Evolutionary conservation across 805 yeast species (phyloP), one percentile per base, ranked within the genome.

Genomic region (Kodamaea restingae): DNA sequence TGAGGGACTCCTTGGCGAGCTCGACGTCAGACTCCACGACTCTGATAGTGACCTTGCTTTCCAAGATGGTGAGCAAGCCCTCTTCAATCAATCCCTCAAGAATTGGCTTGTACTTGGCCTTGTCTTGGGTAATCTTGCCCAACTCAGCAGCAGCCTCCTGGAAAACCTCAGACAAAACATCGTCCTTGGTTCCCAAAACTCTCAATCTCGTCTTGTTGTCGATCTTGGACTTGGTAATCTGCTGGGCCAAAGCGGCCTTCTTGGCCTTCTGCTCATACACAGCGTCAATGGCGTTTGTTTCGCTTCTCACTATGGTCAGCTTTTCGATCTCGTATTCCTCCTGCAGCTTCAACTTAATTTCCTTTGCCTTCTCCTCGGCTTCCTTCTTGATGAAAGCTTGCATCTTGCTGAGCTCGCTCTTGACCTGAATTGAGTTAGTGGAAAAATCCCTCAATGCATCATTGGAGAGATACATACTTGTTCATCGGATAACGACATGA

Each of bases 311-410:
- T 57, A 93, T 81, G 42, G 88, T 80, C 15, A 96, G 91, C 74
- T 93, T 93, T 63, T 93, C 98, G 56, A 93, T 90, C 67, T 93
- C 98, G 62, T 91, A 93, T 70, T 93, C 99, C 67, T 93, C 98
- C 62, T 95, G 96, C 32, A 98, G 96, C 73, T 93, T 95, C 56
- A 93, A 74, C 61, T 76, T 81, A 59, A 93, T 88, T 67, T 93
- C 99, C 63, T 86, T 87, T 51, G 98, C 96, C 71, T 93, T 93
- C 66, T 93, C 99, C 57, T 90, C 95, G 28, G 99, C 99, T 71
- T 93, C 99, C 78, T 91, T 93, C 70, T 84, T 87, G 77, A 93
- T 93, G 81, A 93, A 93, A 60, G 95, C 90, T 63, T 91, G 95
- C 97, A 93, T 93, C 75, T 93, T 93, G 63, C 82, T 81, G 66